Evolutionary conservation across 192 early-diverging fungal genomes (phyloP).

Genomic region (Linnemannia elongata): DNA sequence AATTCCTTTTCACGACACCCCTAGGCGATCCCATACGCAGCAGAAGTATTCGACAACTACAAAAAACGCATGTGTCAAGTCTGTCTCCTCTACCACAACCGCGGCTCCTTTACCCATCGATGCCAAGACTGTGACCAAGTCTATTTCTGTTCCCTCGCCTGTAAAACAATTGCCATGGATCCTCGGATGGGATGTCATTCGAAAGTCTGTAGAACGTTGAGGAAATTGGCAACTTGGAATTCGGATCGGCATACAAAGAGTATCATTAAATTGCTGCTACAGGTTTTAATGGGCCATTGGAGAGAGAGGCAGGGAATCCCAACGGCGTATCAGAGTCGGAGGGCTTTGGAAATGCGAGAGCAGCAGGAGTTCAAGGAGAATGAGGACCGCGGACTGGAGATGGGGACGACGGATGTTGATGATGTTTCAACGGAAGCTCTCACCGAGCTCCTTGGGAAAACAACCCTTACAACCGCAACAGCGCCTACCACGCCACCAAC

Average conservation of each 20-base stretch:
- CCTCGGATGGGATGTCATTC: slow-evolving; percentile 39
- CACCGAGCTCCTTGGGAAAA: background rate
- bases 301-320: slow-evolving; percentile 56
- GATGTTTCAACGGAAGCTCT: background rate
- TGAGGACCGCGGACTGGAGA: background rate
- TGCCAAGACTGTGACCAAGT: slow-evolving; percentile 74
- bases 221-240: slow-evolving; percentile 72
- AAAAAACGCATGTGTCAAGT: slow-evolving; percentile 73
- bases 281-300: slow-evolving; percentile 55
- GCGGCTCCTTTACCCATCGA: slow-evolving; percentile 61
- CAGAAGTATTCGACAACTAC: slow-evolving; percentile 72
- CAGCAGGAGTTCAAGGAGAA: background rate
- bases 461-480: background rate
- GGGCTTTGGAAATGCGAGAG: background rate
- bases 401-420: background rate
- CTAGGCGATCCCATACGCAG: slow-evolving; percentile 47
- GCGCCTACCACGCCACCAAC: background rate
- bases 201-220: slow-evolving; percentile 63
- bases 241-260: slow-evolving; percentile 73
- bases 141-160: slow-evolving; percentile 68
- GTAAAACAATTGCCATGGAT: slow-evolving; percentile 58
- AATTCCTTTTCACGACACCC: background rate
- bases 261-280: slow-evolving; percentile 69
- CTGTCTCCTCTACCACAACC: slow-evolving; percentile 69
- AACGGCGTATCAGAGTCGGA: slow-evolving; percentile 25